A percentile compares a stretch with the other conserved stretches of the same genome.
These are phyloP conservation scores for Immersiella caudata DNA, from an alignment of 495 filamentous ascomycete species.

Conservation along the genomic window DNA sequence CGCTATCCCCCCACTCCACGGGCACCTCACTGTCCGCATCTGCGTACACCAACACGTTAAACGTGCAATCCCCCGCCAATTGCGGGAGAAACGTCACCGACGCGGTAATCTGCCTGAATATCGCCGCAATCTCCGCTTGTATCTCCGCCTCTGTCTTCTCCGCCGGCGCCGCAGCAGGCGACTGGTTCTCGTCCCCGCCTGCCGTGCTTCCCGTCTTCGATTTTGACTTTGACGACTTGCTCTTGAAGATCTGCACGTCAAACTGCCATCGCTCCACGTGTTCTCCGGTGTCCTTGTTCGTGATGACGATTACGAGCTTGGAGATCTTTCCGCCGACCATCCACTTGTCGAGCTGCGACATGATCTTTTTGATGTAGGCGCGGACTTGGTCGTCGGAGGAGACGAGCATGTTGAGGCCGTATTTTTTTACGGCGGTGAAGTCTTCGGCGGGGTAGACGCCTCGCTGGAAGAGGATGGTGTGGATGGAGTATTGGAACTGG, in stretches of 20 bases:
- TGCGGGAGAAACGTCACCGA: slow-evolving; percentile 96
- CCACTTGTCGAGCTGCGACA: slow-evolving; percentile 94
- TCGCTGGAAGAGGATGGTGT: slow-evolving; percentile 94
- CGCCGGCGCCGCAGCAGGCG: slow-evolving; percentile 32
- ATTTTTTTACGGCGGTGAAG: slow-evolving; percentile 97
- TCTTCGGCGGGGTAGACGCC: slow-evolving; percentile 98
- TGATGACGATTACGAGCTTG: slow-evolving; percentile 94
- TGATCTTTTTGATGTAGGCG: slow-evolving; percentile 98
- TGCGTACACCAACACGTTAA: slow-evolving; percentile 97
- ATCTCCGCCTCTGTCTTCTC: slow-evolving; percentile 92
- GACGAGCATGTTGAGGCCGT: slow-evolving; percentile 98
- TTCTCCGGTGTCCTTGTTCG: slow-evolving; percentile 93
- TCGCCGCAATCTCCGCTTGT: slow-evolving; percentile 89
- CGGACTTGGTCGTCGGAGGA: slow-evolving; percentile 97
- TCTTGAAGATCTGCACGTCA: slow-evolving; percentile 79
- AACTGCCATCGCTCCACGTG: slow-evolving; percentile 98
- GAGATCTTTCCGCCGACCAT: slow-evolving; percentile 95
- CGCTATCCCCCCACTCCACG: slow-evolving; percentile 97
- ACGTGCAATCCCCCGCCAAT: slow-evolving; percentile 90
- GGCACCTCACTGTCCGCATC: slow-evolving; percentile 96
- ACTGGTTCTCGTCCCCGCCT: slow-evolving; percentile 46
- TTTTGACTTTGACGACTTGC: slow-evolving; percentile 44
- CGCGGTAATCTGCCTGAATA: slow-evolving; percentile 97
- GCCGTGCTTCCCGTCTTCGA: slow-evolving; percentile 38
- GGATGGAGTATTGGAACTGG: slow-evolving; percentile 96